Percentiles rank a stretch among this genome's conserved stretches.
phyloP scores from a whole-genome alignment of 257 asterid genomes.

The Fraxinus anomala region DNA sequence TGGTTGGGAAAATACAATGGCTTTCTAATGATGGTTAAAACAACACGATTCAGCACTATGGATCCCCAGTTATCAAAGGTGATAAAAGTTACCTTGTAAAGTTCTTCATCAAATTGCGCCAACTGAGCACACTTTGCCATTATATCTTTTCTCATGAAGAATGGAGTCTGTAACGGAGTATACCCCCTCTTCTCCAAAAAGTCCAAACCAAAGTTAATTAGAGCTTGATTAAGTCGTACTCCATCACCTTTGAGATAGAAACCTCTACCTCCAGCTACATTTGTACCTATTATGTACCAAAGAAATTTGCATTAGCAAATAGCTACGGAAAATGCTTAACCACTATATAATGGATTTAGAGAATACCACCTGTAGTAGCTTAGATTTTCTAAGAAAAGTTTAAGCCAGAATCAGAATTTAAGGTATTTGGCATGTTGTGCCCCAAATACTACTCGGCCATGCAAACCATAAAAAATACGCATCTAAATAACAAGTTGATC shows the following conservation, averaged over 20 bases:
- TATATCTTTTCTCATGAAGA: slow-evolving; percentile 87
- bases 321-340: background rate
- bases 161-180: slow-evolving; percentile 72
- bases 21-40: background rate
- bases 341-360: background rate
- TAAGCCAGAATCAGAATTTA: background rate
- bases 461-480: background rate
- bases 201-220: slow-evolving; percentile 70
- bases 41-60: background rate
- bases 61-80: slow-evolving; percentile 9
- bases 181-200: slow-evolving; percentile 67
- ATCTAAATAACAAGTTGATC: too few species aligned
- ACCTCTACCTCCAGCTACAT: slow-evolving; percentile 93
- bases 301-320: slow-evolving; percentile 18
- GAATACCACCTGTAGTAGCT: background rate
- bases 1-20: background rate
- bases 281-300: slow-evolving; percentile 53
- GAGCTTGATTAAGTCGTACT: slow-evolving; percentile 79
- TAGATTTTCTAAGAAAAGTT: background rate
- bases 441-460: background rate
- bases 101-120: slow-evolving; percentile 95
- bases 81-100: slow-evolving; percentile 66
- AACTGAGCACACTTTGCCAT: slow-evolving; percentile 96
- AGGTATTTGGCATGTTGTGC: background rate
- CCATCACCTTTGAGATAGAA: slow-evolving; percentile 84